A percentile compares a stretch with the other conserved stretches of the same genome.
Conservation (phyloP, 1,284 basidiomycete species). For the Ustilago hordei region DNA sequence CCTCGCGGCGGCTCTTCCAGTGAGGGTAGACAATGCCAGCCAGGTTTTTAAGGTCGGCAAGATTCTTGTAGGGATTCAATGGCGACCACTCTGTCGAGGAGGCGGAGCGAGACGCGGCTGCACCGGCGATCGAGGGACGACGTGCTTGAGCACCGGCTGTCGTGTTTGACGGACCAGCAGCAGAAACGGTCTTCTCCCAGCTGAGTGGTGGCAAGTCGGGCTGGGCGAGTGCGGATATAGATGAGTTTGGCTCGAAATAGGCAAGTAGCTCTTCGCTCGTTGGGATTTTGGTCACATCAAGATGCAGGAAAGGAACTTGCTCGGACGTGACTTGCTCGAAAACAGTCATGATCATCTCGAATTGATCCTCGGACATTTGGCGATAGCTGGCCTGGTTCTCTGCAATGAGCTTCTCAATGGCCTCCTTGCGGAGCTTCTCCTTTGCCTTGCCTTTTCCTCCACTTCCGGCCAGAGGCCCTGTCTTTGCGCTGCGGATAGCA, state of each 20-base stretch:
- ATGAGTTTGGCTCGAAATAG: constrained; percentile 60
- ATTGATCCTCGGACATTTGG: constrained; percentile 81
- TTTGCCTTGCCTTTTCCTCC: constrained; percentile 67
- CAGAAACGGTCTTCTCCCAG: constrained; percentile 45
- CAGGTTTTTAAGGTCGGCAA: constrained; percentile 59
- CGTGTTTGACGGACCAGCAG: constrained; percentile 8
- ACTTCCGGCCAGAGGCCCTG: constrained; percentile 33
- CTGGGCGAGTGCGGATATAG: constrained; percentile 49
- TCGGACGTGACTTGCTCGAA: constrained; percentile 93
- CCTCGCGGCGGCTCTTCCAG: constrained; percentile 66
- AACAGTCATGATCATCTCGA: constrained; percentile 94
- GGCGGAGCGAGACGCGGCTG: neutral
- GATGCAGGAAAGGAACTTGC: constrained; percentile 87
- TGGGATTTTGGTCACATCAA: constrained; percentile 70
- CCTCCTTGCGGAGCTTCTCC: constrained; percentile 72
- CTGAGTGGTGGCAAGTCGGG: constrained; percentile 60
- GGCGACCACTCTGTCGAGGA: constrained; percentile 51
- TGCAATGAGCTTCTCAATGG: constrained; percentile 71
- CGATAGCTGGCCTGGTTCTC: constrained; percentile 73
- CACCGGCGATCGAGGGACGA: constrained; percentile 22
- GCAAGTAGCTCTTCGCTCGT: constrained; percentile 55
- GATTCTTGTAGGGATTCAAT: constrained; percentile 63
- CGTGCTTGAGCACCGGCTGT: constrained; percentile 27
- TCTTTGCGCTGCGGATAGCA: constrained; percentile 79
- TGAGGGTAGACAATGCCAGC: constrained; percentile 62